A percentile compares a stretch with the other conserved stretches of the same genome.
Conservation (phyloP, 192 early-diverging fungal genomes). For the Backusella sp. region DNA sequence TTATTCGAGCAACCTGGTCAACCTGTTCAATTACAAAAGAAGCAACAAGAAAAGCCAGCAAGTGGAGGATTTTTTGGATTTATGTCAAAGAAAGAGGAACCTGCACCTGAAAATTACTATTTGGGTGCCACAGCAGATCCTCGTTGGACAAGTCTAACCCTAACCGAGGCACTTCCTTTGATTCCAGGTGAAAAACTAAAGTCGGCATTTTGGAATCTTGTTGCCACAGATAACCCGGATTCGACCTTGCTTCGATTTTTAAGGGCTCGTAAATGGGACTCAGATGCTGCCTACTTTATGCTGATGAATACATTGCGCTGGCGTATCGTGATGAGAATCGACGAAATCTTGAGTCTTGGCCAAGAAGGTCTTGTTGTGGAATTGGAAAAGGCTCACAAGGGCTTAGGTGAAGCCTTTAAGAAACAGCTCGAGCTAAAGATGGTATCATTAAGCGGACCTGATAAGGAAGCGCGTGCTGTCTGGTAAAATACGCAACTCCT, state of each 20-base stretch:
- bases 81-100: conserved; percentile 18
- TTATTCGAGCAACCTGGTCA: conserved; percentile 32
- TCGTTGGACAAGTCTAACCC: conserved; percentile 8
- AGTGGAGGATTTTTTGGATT: conserved; percentile 14
- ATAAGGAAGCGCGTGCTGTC: conserved; percentile 47
- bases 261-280: conserved; percentile 87
- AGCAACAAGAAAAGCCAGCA: background rate
- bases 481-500: conserved; percentile 33
- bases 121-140: conserved; percentile 20
- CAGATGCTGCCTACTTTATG: conserved; percentile 71
- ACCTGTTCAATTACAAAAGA: background rate
- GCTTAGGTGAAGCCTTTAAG: conserved; percentile 22
- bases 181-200: conserved; percentile 38
- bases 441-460: conserved; percentile 48
- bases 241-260: conserved; percentile 72
- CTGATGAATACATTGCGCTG: conserved; percentile 69
- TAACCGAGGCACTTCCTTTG: conserved; percentile 22
- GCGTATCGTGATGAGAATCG: conserved; percentile 55
- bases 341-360: conserved; percentile 41
- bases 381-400: conserved; percentile 39
- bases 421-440: conserved; percentile 46
- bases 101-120: conserved; percentile 4
- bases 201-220: conserved; percentile 60
- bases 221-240: conserved; percentile 68
- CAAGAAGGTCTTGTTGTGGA: conserved; percentile 33